These are phyloP conservation scores for Bipolaris zeicola DNA, from an alignment of 2,329 filamentous ascomycete genomes.

Conservation along the genomic window DNA sequence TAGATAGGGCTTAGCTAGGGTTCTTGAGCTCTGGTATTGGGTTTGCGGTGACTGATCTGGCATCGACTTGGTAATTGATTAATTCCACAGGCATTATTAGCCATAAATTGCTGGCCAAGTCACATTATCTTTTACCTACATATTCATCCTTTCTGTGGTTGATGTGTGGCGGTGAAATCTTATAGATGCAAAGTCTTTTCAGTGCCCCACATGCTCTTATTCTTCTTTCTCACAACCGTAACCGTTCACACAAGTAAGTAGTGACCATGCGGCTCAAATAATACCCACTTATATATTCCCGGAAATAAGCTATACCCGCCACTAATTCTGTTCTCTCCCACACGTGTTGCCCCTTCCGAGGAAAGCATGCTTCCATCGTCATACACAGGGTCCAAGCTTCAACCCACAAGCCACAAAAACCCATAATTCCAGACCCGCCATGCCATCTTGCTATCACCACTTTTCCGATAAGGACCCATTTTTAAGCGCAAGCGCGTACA, in stretches of 20 bases:
- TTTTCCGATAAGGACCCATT: conserved; percentile 5
- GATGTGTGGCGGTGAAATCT: no score
- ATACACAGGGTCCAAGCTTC: conserved; percentile 4
- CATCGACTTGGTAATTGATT: neutral
- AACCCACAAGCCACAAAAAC: neutral
- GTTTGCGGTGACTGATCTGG: neutral
- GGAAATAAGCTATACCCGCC: neutral
- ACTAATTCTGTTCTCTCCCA: neutral
- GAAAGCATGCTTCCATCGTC: neutral
- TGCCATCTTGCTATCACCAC: neutral
- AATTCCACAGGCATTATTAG: neutral
- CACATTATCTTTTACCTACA: neutral
- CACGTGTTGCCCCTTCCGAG: neutral
- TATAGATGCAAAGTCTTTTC: neutral
- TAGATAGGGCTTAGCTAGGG: conserved; percentile 7
- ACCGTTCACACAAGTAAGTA: neutral
- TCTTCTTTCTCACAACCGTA: neutral
- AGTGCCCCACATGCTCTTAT: neutral
- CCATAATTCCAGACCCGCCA: conserved; percentile 6
- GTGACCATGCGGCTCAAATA: neutral
- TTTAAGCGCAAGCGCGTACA: neutral
- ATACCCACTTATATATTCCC: neutral
- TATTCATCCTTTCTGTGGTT: neutral
- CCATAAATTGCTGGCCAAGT: neutral
- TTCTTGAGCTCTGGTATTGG: neutral